Evolutionary conservation across 2,329 filamentous ascomycete species (phyloP), one percentile per base, ranked within the genome.

Genomic region (Colletotrichum horii): DNA sequence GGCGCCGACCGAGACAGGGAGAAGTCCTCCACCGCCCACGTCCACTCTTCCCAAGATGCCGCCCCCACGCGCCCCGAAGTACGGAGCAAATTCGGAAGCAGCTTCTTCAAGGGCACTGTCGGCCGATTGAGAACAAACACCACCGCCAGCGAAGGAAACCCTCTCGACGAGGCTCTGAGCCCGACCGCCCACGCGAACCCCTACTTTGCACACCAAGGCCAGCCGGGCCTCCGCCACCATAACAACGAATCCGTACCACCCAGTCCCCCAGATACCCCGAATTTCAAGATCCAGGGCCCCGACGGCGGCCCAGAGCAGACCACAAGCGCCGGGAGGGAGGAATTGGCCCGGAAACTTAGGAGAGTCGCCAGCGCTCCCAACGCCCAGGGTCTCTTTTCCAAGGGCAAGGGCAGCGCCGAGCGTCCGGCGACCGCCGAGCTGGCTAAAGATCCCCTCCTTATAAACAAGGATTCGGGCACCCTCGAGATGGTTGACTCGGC

Each of bases 291-390:
- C 71, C 91, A 94, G 66, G 92, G 93, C 28, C 91, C 92, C 62
- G 91, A 92, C 70, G 92, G 92, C 70, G 85, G 87, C 32, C 89
- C 93, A 79, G 91, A 92, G 80, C 89, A 94, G 79, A 91, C 94
- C 43, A 94, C 93, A 34, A 92, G 92, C 68, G 94, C 94, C 70
- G 95, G 95, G 58, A 98, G 98, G 85, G 96, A 98, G 85, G 97
- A 98, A 86, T 85, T 98, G 81, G 97, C 97, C 30, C 90, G 97
- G 82, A 98, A 98, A 84, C 87, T 99, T 82, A 93, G 97, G 83
- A 93, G 96, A 83, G 97, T 99, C 70, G 97, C 97, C 70, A 98
- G 96, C 83, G 97, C 97, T 66, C 97, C 97, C 48, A 99, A 99
- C 88, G 95, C 96, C 26, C 97, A 99, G 85, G 97, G 96, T 26